Base-by-base conservation (phyloP, 148 eudicot species). In the Spergularia bocconei region DNA sequence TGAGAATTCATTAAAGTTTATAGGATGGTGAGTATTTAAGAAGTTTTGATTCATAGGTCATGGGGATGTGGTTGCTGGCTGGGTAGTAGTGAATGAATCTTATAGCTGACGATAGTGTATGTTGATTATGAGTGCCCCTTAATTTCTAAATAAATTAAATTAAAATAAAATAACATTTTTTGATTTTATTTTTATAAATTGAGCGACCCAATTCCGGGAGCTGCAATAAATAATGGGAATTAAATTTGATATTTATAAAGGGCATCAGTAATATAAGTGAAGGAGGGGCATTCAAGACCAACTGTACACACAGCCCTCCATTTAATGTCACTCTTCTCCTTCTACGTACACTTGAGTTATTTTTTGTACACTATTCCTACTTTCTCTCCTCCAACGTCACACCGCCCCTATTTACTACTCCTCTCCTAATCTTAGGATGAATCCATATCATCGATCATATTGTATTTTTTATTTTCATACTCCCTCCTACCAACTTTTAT, bases 251-350 rank as follows among this genome's bases (percentile, higher is more conserved):
- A 83, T 81, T 61, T 78, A 79, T 57, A 76, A 65, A 7, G 36
- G 36, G 38, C 70, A 79, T 67, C 63, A 66, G 65, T 68, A 63
- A n/a, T 11, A 9, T 39, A 47, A 33, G 38, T 13, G 58, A 66
- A 15, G 19, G 17, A 29, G 59, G 52, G 52, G 80, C 85, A 87
- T 87, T 84, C 74, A 84, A 82, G 65, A 36, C 85, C 93, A 89
- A 79, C 90, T 80, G 86, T 81, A 77, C 58, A 64, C 48, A 52
- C 83, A 77, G 69, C 83, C 78, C 80, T 52, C 59, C 53, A 87
- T 84, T 84, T 74, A 88, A 67, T 85, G 79, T 20, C 70, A 19
- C 74, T 57, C 47, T 53, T 33, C 64, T 65, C 63, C 72, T 72
- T 71, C 66, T 70, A 29, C 36, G 3, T 29, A 29, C 36, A 29